Evolutionary conservation across 129 eudicot species (phyloP), one percentile per base, ranked within the genome.

Genomic region (Chrysanthemum seticuspe): DNA sequence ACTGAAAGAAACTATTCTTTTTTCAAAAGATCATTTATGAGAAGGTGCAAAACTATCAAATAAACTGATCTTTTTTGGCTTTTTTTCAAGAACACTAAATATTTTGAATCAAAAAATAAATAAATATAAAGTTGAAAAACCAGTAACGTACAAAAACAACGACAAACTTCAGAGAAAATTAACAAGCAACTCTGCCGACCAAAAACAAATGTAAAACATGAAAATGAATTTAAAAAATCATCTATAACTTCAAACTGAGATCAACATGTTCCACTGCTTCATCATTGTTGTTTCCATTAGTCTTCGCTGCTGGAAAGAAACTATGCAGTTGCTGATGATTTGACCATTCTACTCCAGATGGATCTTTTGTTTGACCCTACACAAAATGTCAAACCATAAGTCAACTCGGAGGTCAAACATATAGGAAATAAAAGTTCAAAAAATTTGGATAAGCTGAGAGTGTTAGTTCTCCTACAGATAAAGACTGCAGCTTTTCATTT

Each of bases 181-280:
- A 69, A 72, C n/a, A 10, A 50, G 29, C 31, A 61, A 69, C 52
- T 21, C 50, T 65, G 67, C 34, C 19, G 57, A 55, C 23, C 40
- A 65, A 13, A 53, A 54, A 8, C 10, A 55, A 18, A 15, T 50
- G 40, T 10, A 16, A 25, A 36, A 62, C 14, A 25, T 61, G 47
- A 62, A 62, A 5, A 10, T 6, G 52, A 47, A 55, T 12, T 8
- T 1, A 16, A 23, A 4, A 51, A 19, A 65, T 65, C 62, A 36
- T 76, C 74, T 79, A 91, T 54, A 91, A 76, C 89, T 83, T 84
- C 70, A 91, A 76, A 68, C 66, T 83, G 60, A 88, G 91, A 86
- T 91, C 92, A 81, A 91, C 78, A 52, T 60, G 76, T 84, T 83
- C 97, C 56, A 65, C 90, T 56, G 66, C 70, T 54, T 79, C 84